Evolutionary conservation across 495 filamentous ascomycete species (phyloP).

Genomic region (Neurospora intermedia): DNA sequence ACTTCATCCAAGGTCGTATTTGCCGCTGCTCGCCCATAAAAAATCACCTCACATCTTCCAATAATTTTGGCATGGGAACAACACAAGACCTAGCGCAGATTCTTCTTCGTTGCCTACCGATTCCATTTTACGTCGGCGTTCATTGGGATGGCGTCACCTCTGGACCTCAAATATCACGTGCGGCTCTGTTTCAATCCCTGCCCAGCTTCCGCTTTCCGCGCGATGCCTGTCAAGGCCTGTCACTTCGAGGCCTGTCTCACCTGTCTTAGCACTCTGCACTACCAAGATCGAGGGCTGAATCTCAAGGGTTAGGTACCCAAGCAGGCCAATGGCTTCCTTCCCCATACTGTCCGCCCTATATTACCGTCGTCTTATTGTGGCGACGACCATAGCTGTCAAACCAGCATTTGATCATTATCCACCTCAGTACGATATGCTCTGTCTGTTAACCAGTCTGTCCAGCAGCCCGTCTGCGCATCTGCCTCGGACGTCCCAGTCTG

Average conservation of each 20-base stretch:
- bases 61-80: neutral
- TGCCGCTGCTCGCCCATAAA: neutral
- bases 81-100: neutral
- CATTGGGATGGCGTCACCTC: neutral
- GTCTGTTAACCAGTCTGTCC: neutral
- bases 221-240: neutral
- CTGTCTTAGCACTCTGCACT: neutral
- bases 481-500: neutral
- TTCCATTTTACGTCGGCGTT: neutral
- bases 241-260: neutral
- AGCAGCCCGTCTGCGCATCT: neutral
- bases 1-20: neutral
- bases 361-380: neutral
- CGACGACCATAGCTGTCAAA: neutral
- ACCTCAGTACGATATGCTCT: neutral
- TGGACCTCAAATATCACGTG: neutral
- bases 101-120: neutral
- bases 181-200: neutral
- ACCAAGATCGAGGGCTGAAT: neutral
- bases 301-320: neutral
- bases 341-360: neutral
- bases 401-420: neutral
- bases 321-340: neutral
- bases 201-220: neutral
- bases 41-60: neutral